Evolutionary conservation across 129 eudicot species (phyloP), one percentile per base, ranked within the genome.

Genomic region (Flaveria robusta): DNA sequence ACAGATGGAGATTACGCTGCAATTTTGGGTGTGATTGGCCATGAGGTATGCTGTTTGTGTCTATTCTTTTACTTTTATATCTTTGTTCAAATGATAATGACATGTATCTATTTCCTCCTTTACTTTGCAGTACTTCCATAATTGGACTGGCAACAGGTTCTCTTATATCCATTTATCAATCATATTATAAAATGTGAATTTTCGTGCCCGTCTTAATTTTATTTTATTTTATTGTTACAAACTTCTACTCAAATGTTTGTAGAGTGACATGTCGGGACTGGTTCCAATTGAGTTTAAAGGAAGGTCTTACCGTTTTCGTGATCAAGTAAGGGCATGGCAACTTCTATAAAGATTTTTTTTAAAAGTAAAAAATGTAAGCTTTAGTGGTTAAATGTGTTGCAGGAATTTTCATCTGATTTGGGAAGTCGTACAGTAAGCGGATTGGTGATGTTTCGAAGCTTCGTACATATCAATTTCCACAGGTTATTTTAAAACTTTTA

Each of bases 61-160:
- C 15, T n/a, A n/a, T n/a, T 10, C 46, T 3, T 12, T 13, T 16
- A 9, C 49, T 37, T 16, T 10, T 55, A 12, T 29, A n/a, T 52
- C 55, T 8, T 19, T 3, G n/a, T 34, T 11, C 37, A 29, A 51
- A 12, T 27, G 58, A 31, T 67, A 52, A 56, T 63, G 39, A 63
- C 71, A 8, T 54, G 16, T 47, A 10, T 15, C 29, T 74, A 5
- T 24, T 83, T 80, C 68, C 37, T 18, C 16, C 46, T 70, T 39
- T 77, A 9, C 66, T n/a, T 65, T 87, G 86, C 89, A 94, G 99
- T 94, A 94, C 63, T 91, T 91, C 64, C 99, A 94, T 88, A 94
- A 94, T 77, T 94, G 99, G 99, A 94, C 99, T 0, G 99, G 99
- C 78, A 94, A 94, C 92, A 89, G 99, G 99, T 94, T 75, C 31